Evolutionary conservation across 176 grass and related monocot genomes (phyloP).

Genomic region (Urochloa ruziziensis): DNA sequence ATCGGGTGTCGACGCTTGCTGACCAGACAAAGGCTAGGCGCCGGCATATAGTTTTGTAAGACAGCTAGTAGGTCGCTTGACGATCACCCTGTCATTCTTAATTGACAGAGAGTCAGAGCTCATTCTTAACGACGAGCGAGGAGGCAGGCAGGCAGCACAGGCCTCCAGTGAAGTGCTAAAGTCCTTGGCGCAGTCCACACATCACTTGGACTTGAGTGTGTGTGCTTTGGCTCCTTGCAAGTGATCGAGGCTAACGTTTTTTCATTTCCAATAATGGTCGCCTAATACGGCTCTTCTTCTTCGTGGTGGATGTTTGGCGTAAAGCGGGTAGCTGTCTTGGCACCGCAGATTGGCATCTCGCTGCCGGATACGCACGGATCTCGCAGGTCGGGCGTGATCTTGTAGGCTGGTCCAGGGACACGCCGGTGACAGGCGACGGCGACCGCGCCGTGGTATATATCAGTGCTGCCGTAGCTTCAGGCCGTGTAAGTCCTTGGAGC

Average conservation of each 20-base stretch:
- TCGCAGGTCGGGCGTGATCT: slow-evolving; percentile 23
- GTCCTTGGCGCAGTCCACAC: background rate
- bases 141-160: too few species aligned
- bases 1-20: slow-evolving; percentile 8
- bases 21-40: background rate
- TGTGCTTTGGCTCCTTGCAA: background rate
- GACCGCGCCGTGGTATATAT: background rate
- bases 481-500: background rate
- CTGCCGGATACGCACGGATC: slow-evolving; percentile 8
- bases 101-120: background rate
- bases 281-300: background rate
- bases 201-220: background rate
- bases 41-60: background rate
- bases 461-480: background rate
- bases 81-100: background rate
- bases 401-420: slow-evolving; percentile 24
- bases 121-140: background rate
- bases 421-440: background rate
- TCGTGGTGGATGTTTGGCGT: background rate
- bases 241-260: background rate
- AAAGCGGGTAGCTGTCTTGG: background rate
- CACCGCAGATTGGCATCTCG: background rate
- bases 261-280: background rate
- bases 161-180: background rate
- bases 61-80: background rate